Evolutionary conservation across 805 yeast species (phyloP).

Genomic region (Candida ascalaphidarum): DNA sequence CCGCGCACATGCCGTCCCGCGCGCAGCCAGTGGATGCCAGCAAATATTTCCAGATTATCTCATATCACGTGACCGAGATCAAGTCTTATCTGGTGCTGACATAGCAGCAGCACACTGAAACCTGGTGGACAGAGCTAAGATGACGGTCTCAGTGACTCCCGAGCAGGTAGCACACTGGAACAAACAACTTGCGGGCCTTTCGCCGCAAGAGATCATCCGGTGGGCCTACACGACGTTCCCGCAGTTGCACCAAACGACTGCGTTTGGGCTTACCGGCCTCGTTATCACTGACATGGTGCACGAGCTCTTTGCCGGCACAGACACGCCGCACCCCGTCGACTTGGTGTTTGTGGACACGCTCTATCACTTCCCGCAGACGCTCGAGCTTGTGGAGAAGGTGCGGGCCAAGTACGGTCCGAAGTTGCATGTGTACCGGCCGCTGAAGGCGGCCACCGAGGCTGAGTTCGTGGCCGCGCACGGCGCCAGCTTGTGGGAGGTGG

Average conservation of each 20-base stretch:
- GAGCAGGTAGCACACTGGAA: slow-evolving; percentile 63
- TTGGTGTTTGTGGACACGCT: slow-evolving; percentile 83
- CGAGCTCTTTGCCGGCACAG: slow-evolving; percentile 23
- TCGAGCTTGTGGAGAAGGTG: slow-evolving; percentile 58
- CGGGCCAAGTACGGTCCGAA: slow-evolving; percentile 45
- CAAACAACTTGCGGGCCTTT: slow-evolving; percentile 39
- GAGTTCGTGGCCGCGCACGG: slow-evolving; percentile 70
- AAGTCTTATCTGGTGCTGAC: too few species aligned
- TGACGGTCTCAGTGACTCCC: too few species aligned
- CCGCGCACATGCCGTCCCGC: too few species aligned
- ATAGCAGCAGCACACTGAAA: too few species aligned
- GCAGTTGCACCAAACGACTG: slow-evolving; percentile 80
- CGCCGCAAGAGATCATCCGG: slow-evolving; percentile 65
- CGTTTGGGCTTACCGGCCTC: slow-evolving; percentile 89
- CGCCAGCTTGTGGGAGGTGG: slow-evolving; percentile 70
- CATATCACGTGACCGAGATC: too few species aligned
- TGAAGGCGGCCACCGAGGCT: slow-evolving; percentile 40
- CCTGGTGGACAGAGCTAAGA: too few species aligned
- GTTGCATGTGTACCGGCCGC: slow-evolving; percentile 63
- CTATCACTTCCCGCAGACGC: slow-evolving; percentile 92
- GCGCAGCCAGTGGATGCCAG: too few species aligned
- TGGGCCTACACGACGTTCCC: slow-evolving; percentile 89
- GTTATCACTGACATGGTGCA: slow-evolving; percentile 80
- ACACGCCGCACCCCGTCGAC: slow-evolving; percentile 42
- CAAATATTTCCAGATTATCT: too few species aligned